Base-by-base conservation (phyloP, 2,329 filamentous ascomycete species). In the Fusarium coffeatum region DNA sequence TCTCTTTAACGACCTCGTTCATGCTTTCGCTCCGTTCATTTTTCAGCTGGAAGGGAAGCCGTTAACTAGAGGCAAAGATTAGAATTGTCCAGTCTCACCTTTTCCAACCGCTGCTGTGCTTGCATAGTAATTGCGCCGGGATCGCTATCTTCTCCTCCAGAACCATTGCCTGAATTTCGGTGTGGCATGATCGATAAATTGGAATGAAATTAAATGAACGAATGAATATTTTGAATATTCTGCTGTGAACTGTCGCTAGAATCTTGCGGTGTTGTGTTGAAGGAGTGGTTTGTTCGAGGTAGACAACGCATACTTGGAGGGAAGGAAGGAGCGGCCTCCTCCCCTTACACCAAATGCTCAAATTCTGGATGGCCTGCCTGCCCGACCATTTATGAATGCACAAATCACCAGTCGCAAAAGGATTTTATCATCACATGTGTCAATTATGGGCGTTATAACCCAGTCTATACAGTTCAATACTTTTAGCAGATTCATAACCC, bases 11-110 rank as follows among this genome's bases (percentile, higher is more conserved):
- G 20, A 77, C 66, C 4, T 59, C 60, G n/a, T 65, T 68, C 49
- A 77, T 72, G 13, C 66, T 72, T 28, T 73, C 67, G 40, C 75
- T 71, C n/a, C 78, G 76, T 40, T 78, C 69, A 20, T 60, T 76
- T 40, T 76, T 79, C 10, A 80, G 56, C 79, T 80, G 16, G 3
- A 16, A 12, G 5, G 22, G 5, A 20, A 20, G 11, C n/a, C 12
- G 8, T 75, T 2, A 69, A 34, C 11, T 11, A 47, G 25, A 6
- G 18, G 9, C 2, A 7, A 34, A 6, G 18, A 6, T 12, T 9
- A 8, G 18, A n/a, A 5, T 16, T 4, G 11, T 37, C 11, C 18
- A 10, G 8, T 27, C 55, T 49, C 18, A 76, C 78, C 67, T 76
- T 64, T 3, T 66, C 30, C 27, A 79, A 73, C 8, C 74, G 74